phyloP scores from a whole-genome alignment of 768 basidiomycete species.

The Naganishia randhawae region DNA sequence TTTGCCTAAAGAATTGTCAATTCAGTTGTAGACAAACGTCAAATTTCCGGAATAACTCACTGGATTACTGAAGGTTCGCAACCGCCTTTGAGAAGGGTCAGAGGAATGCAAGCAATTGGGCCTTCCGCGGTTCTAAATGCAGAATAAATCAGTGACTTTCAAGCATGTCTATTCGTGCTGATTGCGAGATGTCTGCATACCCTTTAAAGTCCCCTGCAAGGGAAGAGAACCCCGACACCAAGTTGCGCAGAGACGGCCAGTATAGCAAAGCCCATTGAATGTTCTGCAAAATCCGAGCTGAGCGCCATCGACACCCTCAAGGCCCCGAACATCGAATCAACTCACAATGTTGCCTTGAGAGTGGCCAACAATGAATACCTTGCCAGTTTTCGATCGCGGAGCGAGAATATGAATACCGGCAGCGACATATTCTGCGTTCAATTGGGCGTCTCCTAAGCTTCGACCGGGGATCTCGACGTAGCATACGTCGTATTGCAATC shows the following conservation, averaged over 20 bases:
- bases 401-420: slow-evolving; percentile 37
- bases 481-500: slow-evolving; percentile 40
- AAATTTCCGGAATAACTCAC: background rate
- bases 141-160: background rate
- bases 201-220: slow-evolving; percentile 42
- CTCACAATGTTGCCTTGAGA: slow-evolving; percentile 35
- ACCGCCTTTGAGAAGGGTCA: slow-evolving; percentile 30
- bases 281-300: slow-evolving; percentile 4
- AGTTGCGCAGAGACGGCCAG: slow-evolving; percentile 37
- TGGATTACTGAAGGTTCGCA: slow-evolving; percentile 40
- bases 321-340: background rate
- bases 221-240: slow-evolving; percentile 35
- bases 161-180: background rate
- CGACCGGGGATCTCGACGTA: slow-evolving; percentile 37
- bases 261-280: slow-evolving; percentile 38
- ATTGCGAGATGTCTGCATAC: background rate
- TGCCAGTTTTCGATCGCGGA: slow-evolving; percentile 32
- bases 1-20: slow-evolving; percentile 26
- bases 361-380: slow-evolving; percentile 42
- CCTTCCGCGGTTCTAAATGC: slow-evolving; percentile 31
- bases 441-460: slow-evolving; percentile 37
- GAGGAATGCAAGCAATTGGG: slow-evolving; percentile 28
- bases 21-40: background rate
- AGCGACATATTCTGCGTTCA: slow-evolving; percentile 41
- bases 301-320: background rate